Percentiles rank a stretch among this genome's conserved stretches.
These are phyloP conservation scores for Microsporum ferrugineum DNA, from an alignment of 2,329 filamentous ascomycete genomes.

Conservation along the genomic window DNA sequence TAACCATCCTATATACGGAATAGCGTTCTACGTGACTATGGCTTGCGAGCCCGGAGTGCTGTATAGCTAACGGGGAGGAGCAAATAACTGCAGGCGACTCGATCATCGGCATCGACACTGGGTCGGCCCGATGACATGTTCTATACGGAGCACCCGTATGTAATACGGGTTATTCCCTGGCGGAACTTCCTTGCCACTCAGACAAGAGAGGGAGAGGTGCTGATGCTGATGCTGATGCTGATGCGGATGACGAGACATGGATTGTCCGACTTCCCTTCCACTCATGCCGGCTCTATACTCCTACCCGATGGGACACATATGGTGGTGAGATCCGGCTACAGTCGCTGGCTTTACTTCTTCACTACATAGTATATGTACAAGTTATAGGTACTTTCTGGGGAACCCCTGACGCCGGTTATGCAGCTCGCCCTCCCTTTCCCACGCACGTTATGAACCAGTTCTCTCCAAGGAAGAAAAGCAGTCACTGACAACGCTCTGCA, in stretches of 20 bases:
- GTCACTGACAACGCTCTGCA: not conserved
- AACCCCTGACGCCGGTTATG: not conserved
- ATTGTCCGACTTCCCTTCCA: not conserved
- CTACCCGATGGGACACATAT: not conserved
- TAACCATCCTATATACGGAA: not conserved
- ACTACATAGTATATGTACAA: not conserved
- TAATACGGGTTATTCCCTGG: not conserved
- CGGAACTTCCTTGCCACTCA: not conserved
- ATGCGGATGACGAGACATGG: not conserved
- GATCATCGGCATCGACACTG: not conserved
- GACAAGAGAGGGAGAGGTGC: not conserved
- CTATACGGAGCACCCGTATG: not conserved
- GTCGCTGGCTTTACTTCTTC: not conserved
- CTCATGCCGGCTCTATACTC: not conserved
- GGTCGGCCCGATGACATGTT: not conserved
- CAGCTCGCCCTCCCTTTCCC: not conserved
- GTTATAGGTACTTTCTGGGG: not conserved
- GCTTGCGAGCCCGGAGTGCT: too few species aligned
- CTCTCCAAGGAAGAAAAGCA: not conserved
- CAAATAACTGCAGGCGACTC: not conserved
- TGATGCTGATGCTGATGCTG: not conserved
- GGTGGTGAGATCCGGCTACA: not conserved
- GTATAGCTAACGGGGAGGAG: too few species aligned
- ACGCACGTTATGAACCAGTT: not conserved
- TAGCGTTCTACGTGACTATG: too few species aligned